A percentile compares a stretch with the other conserved stretches of the same genome.
phyloP scores from a whole-genome alignment of 805 yeast species.

The Wickerhamomyces canadensis region DNA sequence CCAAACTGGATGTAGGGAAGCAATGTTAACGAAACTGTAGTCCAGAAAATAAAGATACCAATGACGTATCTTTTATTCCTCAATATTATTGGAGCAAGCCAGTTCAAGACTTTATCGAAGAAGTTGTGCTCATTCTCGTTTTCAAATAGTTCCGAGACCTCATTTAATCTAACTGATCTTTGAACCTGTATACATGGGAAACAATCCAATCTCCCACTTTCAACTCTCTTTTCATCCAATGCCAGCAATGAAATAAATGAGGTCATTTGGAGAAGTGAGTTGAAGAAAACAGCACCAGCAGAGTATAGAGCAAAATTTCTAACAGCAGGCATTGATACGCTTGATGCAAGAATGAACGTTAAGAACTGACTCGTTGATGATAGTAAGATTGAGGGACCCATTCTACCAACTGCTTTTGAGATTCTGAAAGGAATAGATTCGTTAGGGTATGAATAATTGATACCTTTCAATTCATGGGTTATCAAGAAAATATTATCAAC shows the following conservation, averaged over 20 bases:
- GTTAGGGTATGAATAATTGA: constrained; percentile 40
- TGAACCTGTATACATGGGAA: constrained; percentile 46
- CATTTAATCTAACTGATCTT: constrained; percentile 14
- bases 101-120: constrained; percentile 37
- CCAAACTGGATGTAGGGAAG: constrained; percentile 73
- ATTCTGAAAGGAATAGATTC: constrained; percentile 54
- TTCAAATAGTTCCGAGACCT: constrained; percentile 21
- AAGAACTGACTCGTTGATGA: constrained; percentile 75
- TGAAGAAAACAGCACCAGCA: constrained; percentile 76
- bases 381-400: constrained; percentile 83
- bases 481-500: constrained; percentile 88
- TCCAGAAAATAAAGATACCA: constrained; percentile 51
- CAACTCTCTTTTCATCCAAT: constrained; percentile 58
- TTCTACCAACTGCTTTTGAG: constrained; percentile 56
- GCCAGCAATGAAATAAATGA: constrained; percentile 70
- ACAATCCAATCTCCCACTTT: constrained; percentile 53
- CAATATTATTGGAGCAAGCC: constrained; percentile 52
- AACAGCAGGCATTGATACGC: constrained; percentile 94
- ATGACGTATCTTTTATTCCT: constrained; percentile 42
- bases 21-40: constrained; percentile 62
- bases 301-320: constrained; percentile 88
- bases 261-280: constrained; percentile 75
- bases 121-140: constrained; percentile 25
- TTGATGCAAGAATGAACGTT: constrained; percentile 73
- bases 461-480: constrained; percentile 66